phyloP scores from a whole-genome alignment of 1,139 yeast species.

The Yamadazyma triangularis region DNA sequence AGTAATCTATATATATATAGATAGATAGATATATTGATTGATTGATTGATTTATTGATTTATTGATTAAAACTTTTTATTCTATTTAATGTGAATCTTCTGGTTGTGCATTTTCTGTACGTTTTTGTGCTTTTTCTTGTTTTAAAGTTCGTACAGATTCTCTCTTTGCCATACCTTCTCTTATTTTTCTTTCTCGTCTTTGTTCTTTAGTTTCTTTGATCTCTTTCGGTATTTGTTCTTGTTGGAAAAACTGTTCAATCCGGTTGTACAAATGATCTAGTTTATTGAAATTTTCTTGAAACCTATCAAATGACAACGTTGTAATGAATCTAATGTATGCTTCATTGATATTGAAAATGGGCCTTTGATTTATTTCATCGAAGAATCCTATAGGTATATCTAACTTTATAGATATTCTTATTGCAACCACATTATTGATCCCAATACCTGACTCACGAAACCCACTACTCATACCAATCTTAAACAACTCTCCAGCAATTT shows the following conservation, averaged over 20 bases:
- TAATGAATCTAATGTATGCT: constrained; percentile 45
- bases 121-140: constrained; percentile 16
- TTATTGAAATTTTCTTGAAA: constrained; percentile 61
- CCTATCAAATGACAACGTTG: constrained; percentile 50
- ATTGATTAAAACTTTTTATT: background rate
- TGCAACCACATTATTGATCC: constrained; percentile 74
- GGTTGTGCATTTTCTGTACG: constrained; percentile 3
- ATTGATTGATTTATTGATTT: no score
- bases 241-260: constrained; percentile 29
- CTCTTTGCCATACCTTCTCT: constrained; percentile 57
- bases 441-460: constrained; percentile 83
- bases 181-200: constrained; percentile 55
- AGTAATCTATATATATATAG: no score
- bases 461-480: constrained; percentile 80
- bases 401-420: constrained; percentile 66
- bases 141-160: constrained; percentile 24
- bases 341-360: constrained; percentile 43
- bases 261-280: constrained; percentile 42
- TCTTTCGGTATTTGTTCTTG: constrained; percentile 1
- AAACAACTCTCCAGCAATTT: constrained; percentile 57
- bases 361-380: constrained; percentile 22
- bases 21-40: no score
- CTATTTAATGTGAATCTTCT: constrained; percentile 1
- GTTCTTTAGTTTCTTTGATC: constrained; percentile 39
- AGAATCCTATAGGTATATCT: constrained; percentile 69